These are phyloP conservation scores for Cyberlindnera petersonii DNA, from an alignment of 805 yeast genomes.

Conservation along the genomic window DNA sequence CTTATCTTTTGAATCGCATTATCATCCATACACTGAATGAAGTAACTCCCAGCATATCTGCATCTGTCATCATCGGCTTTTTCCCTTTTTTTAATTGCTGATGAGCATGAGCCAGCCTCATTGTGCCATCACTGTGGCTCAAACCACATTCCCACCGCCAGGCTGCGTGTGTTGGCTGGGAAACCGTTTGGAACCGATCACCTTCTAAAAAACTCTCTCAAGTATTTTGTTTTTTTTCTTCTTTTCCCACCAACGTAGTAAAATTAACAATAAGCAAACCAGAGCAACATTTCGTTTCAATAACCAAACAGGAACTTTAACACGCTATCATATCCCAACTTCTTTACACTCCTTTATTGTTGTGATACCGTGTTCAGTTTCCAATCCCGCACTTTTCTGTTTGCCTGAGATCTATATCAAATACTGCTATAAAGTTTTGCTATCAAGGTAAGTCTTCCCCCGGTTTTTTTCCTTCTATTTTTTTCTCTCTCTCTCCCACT, in stretches of 20 bases:
- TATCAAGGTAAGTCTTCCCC: too few species aligned
- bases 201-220: not conserved
- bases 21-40: too few species aligned
- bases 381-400: not conserved
- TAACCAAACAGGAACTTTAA: not conserved
- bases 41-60: constrained; percentile 4
- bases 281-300: not conserved
- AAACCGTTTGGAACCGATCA: not conserved
- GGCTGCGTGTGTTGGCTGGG: constrained; percentile 2
- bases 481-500: too few species aligned
- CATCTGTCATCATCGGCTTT: constrained; percentile 2
- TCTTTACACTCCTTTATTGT: constrained; percentile 13
- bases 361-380: constrained; percentile 5
- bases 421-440: not conserved
- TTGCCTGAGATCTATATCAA: not conserved
- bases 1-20: too few species aligned
- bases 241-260: too few species aligned
- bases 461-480: too few species aligned
- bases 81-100: too few species aligned
- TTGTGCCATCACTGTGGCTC: not conserved
- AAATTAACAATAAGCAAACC: too few species aligned
- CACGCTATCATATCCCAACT: constrained; percentile 9
- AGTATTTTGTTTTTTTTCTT: too few species aligned
- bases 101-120: constrained; percentile 1
- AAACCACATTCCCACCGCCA: constrained; percentile 3